A percentile compares a stretch with the other conserved stretches of the same genome.
phyloP scores from a whole-genome alignment of 2,329 filamentous ascomycete species.

The Arthrinium puccinioides region DNA sequence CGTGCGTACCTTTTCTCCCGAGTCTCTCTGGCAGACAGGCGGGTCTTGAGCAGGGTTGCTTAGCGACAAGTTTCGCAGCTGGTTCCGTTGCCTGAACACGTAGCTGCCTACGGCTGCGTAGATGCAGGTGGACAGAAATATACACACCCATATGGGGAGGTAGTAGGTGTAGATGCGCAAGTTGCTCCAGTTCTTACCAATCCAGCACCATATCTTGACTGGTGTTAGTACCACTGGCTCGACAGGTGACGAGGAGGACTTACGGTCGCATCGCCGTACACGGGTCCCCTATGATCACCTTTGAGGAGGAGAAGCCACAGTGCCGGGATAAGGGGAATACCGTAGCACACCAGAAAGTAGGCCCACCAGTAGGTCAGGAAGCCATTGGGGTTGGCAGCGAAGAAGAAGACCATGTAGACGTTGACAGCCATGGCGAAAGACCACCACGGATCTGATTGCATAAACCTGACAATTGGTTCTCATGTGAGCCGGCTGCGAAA shows the following conservation, averaged over 20 bases:
- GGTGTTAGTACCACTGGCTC: conserved; percentile 5
- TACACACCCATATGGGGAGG: conserved; percentile 54
- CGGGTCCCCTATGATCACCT: conserved; percentile 24
- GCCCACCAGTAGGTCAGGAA: conserved; percentile 67
- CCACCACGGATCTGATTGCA: conserved; percentile 71
- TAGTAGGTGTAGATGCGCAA: conserved; percentile 57
- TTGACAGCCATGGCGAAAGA: conserved; percentile 78
- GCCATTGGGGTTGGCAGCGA: conserved; percentile 53
- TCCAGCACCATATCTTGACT: conserved; percentile 55
- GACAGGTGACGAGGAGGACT: too few species aligned
- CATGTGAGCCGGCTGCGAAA: conserved; percentile 3
- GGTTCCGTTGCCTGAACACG: conserved; percentile 51
- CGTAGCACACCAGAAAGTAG: conserved; percentile 66
- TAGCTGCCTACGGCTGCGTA: conserved; percentile 52
- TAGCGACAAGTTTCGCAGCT: conserved; percentile 39
- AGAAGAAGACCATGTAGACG: conserved; percentile 64
- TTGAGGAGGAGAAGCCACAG: conserved; percentile 56
- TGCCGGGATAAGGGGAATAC: conserved; percentile 61
- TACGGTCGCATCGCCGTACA: conserved; percentile 53
- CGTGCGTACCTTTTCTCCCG: conserved; percentile 21
- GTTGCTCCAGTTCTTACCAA: conserved; percentile 43
- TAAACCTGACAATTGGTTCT: conserved; percentile 57
- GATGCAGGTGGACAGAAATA: conserved; percentile 44
- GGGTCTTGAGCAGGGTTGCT: conserved; percentile 27
- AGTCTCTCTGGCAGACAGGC: conserved; percentile 17